Conservation (phyloP, 495 filamentous ascomycete species). For the Penicillium bovifimosum region DNA sequence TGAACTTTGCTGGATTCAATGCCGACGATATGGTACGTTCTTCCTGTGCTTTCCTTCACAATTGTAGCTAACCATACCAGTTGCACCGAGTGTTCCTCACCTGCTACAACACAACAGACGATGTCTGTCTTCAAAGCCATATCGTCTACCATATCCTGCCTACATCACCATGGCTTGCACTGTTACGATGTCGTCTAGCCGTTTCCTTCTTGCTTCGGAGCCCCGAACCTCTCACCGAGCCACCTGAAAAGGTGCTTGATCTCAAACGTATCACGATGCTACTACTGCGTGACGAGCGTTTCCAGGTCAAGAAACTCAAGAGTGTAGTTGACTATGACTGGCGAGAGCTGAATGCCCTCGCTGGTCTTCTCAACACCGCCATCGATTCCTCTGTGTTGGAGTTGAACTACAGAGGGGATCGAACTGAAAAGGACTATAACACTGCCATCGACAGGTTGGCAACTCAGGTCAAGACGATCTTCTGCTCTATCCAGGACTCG, state of each 20-base stretch:
- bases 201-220: slow-evolving; percentile 61
- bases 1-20: slow-evolving; percentile 26
- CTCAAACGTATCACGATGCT: slow-evolving; percentile 46
- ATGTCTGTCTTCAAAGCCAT: slow-evolving; percentile 50
- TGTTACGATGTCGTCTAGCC: slow-evolving; percentile 68
- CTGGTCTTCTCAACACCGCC: slow-evolving; percentile 64
- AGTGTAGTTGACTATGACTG: slow-evolving; percentile 56
- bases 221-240: slow-evolving; percentile 36
- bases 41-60: neutral
- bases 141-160: slow-evolving; percentile 56
- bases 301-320: slow-evolving; percentile 37
- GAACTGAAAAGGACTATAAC: slow-evolving; percentile 56
- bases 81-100: slow-evolving; percentile 48
- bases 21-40: slow-evolving; percentile 29
- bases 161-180: slow-evolving; percentile 47
- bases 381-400: slow-evolving; percentile 57
- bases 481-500: slow-evolving; percentile 65
- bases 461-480: slow-evolving; percentile 57
- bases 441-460: slow-evolving; percentile 61
- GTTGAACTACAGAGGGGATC: slow-evolving; percentile 22
- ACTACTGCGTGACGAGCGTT: slow-evolving; percentile 45
- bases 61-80: slow-evolving; percentile 31
- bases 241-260: slow-evolving; percentile 42
- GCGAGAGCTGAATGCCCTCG: slow-evolving; percentile 54
- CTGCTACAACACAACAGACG: slow-evolving; percentile 44